These are phyloP conservation scores for Ormosia semicastrata DNA, from an alignment of 306 rosid species.

Conservation along the genomic window DNA sequence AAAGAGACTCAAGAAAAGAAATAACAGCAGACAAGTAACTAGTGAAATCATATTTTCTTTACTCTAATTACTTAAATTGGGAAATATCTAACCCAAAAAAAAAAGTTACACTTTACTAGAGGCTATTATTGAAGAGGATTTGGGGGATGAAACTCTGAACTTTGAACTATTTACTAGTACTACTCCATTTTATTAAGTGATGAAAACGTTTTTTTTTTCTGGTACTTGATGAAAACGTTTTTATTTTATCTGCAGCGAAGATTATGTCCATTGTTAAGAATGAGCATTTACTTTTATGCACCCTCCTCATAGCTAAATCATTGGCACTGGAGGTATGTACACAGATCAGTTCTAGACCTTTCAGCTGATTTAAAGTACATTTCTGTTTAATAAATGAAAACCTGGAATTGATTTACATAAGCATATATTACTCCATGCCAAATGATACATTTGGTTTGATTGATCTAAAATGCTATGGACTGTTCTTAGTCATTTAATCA, in stretches of 20 bases:
- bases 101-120: neutral
- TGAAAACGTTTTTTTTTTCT: neutral
- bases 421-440: neutral
- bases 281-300: conserved; percentile 56
- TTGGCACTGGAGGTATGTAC: conserved; percentile 42
- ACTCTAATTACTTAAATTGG: neutral
- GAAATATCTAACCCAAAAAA: neutral
- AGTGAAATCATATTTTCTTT: neutral
- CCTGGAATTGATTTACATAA: neutral
- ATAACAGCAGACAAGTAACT: neutral
- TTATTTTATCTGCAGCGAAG: conserved; percentile 47
- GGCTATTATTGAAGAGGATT: neutral
- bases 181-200: neutral
- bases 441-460: neutral
- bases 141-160: neutral
- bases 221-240: neutral
- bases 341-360: neutral
- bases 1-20: neutral
- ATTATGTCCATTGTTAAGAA: conserved; percentile 64
- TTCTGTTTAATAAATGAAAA: neutral
- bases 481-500: neutral
- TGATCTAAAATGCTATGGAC: neutral
- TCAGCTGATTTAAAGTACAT: neutral
- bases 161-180: neutral
- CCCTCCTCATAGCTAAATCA: conserved; percentile 43